Base-by-base conservation (phyloP, 2,329 filamentous ascomycete genomes). In the Shiraia sp. region DNA sequence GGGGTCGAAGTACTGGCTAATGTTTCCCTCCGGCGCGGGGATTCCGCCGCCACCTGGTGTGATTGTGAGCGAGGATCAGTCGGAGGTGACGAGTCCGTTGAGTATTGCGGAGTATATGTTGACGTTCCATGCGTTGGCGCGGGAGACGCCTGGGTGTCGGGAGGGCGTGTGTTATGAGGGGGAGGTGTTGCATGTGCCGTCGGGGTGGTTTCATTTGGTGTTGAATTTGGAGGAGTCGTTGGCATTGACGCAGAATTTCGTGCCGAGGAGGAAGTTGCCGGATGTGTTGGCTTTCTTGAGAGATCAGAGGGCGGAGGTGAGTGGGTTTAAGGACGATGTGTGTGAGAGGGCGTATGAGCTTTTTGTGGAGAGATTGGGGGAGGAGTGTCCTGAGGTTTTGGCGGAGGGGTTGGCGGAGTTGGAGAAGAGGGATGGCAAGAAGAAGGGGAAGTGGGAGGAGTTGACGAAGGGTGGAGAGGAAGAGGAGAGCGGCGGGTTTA, bases 101-200 rank as follows among this genome's bases (percentile, higher is more conserved):
- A 95, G 89, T 70, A 96, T 97, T 56, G 90, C 91, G n/a, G 92
- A 97, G 71, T 97, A 93, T 87, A 79, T 97, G 6, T 78, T 97
- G 10, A 85, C 86, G 19, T 97, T 96, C 69, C 93, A 97, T 63
- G 80, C 80, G 2, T 87, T 91, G 61, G 93, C 92, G 8, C 81
- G 92, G 36, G 76, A 74, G 37, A 83, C 85, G 2, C 81, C 85
- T 0, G 89, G 87, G 9, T 96, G 91, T 59, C 71, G 87, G 22
- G 92, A 97, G 71, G 92, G 90, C 0, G 83, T 97, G 19, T 97
- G 92, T 64, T 71, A 75, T 10, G 81, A 84, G 29, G 92, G 92
- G 2, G 93, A 97, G 68, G 85, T 97, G 12, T 72, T 97, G 35
- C 89, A 96, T 64, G 92, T 97, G 5, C 92, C 93, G 0, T 90